phyloP scores from a whole-genome alignment of 2,329 filamentous ascomycete genomes.

The Aspergillus pseudotamarii region DNA sequence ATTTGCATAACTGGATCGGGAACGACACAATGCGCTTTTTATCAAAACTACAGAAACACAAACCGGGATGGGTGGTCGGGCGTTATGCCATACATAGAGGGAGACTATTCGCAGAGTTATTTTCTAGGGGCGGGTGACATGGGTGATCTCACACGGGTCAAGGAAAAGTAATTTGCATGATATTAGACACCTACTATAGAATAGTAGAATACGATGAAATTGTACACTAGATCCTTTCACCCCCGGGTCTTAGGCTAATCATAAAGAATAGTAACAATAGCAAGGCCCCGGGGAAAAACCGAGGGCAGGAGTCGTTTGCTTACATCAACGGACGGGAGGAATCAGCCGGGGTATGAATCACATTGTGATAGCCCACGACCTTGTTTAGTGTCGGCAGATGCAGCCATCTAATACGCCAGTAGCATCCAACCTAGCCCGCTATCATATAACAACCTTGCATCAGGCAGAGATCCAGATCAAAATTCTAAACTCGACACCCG shows the following conservation, averaged over 20 bases:
- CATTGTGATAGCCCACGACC: background rate
- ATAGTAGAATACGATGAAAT: background rate
- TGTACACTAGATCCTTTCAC: background rate
- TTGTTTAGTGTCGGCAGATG: background rate
- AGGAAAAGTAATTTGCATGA: slow-evolving; percentile 8
- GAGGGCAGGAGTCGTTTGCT: background rate
- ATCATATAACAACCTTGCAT: background rate
- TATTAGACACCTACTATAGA: slow-evolving; percentile 2
- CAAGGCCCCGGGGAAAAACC: background rate
- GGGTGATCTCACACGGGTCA: slow-evolving; percentile 22
- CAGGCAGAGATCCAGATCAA: background rate
- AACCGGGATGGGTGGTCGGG: background rate
- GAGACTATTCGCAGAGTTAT: background rate
- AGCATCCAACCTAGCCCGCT: no score
- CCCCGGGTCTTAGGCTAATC: background rate
- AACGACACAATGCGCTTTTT: background rate
- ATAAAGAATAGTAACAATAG: background rate
- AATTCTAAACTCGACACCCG: background rate
- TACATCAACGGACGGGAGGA: background rate
- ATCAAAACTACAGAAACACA: background rate
- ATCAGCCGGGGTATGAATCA: background rate
- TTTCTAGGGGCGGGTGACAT: slow-evolving; percentile 7
- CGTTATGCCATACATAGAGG: background rate
- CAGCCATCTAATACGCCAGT: background rate
- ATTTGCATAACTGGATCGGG: background rate